A percentile compares a stretch with the other conserved stretches of the same genome.
Conservation (phyloP, 2,329 filamentous ascomycete genomes). For the Sclerotinia glacialis region DNA sequence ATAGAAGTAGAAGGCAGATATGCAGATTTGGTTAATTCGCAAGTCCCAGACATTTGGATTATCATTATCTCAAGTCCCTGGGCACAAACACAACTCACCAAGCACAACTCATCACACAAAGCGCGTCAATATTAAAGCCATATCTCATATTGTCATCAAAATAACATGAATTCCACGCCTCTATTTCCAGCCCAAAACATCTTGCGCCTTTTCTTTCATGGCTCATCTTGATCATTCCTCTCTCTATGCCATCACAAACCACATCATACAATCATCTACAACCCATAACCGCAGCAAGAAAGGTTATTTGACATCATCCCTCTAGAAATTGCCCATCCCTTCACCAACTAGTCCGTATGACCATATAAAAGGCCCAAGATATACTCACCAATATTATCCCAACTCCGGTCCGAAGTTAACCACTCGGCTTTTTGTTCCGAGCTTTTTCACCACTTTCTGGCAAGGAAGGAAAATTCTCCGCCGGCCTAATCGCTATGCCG, state of each 20-base stretch:
- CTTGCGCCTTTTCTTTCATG: conserved; percentile 4
- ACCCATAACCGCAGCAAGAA: neutral
- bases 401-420: conserved; percentile 22
- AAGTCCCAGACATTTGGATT: neutral
- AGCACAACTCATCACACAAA: neutral
- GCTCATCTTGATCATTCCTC: conserved; percentile 1
- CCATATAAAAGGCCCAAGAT: conserved; percentile 8
- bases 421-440: neutral
- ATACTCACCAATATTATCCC: conserved; percentile 11
- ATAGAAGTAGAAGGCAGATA: neutral
- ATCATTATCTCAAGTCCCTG: neutral
- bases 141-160: neutral
- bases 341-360: conserved; percentile 16
- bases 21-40: neutral
- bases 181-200: conserved; percentile 7
- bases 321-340: conserved; percentile 3
- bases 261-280: conserved; percentile 17
- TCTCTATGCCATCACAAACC: conserved; percentile 12
- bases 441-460: conserved; percentile 2
- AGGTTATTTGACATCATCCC: neutral
- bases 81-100: neutral
- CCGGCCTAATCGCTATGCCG: conserved; percentile 21
- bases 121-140: neutral
- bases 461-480: neutral
- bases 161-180: conserved; percentile 6